Evolutionary conservation across 192 early-diverging fungal genomes (phyloP).

Genomic region (Linnemannia zychae): DNA sequence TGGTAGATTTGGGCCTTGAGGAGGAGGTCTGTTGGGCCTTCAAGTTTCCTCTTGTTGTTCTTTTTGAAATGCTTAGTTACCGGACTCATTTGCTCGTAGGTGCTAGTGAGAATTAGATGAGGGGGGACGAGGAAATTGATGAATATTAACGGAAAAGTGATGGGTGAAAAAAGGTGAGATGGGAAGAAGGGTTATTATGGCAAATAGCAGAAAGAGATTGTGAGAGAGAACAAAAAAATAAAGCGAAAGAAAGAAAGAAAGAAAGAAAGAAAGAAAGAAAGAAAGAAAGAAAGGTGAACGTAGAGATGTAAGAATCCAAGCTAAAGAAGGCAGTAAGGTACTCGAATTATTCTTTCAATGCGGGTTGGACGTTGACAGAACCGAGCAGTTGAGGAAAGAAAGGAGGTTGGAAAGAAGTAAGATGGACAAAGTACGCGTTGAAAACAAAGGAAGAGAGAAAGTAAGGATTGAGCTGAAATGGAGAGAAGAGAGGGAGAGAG

Average conservation of each 20-base stretch:
- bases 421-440: too few relatives aligned
- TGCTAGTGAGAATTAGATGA: too few relatives aligned
- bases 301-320: neutral
- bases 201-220: neutral
- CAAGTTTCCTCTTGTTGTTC: constrained; percentile 19
- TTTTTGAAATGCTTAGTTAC: neutral
- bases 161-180: neutral
- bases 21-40: neutral
- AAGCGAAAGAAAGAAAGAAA: neutral
- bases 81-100: constrained; percentile 18
- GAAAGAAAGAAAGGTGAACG: neutral
- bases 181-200: neutral
- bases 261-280: neutral
- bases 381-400: too few relatives aligned
- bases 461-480: too few relatives aligned
- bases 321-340: neutral
- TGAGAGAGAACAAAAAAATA: neutral
- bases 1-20: constrained; percentile 10
- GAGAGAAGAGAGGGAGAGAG: too few relatives aligned
- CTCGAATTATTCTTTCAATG: too few relatives aligned
- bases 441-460: too few relatives aligned
- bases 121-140: neutral
- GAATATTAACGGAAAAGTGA: too few relatives aligned
- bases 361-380: too few relatives aligned
- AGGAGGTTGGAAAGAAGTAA: too few relatives aligned